These are phyloP conservation scores for Escallonia herrerae DNA, from an alignment of 129 eudicot species.

Conservation along the genomic window DNA sequence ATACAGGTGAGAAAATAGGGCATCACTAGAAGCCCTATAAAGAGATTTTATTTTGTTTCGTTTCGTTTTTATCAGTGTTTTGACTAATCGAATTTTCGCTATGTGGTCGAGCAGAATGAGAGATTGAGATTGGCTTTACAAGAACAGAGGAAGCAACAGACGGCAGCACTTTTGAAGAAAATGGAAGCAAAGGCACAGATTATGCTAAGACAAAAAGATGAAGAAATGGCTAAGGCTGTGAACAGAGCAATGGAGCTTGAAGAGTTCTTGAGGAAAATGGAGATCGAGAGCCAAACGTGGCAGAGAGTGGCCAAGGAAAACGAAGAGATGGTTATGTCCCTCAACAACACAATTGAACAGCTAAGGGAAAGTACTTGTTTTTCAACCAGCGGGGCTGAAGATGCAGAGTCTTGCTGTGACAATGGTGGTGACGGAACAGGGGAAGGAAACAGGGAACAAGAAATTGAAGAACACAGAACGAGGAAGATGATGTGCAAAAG, in stretches of 20 bases:
- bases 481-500: conserved; percentile 42
- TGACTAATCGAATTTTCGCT: background rate
- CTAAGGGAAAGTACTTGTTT: conserved; percentile 27
- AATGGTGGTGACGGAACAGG: conserved; percentile 5
- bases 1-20: conserved; percentile 46
- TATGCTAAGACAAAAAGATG: conserved; percentile 59
- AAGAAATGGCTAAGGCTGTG: conserved; percentile 53
- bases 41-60: background rate
- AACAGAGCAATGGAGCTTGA: conserved; percentile 51
- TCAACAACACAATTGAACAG: conserved; percentile 47
- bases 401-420: conserved; percentile 73
- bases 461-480: background rate
- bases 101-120: conserved; percentile 45
- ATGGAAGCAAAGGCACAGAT: conserved; percentile 39
- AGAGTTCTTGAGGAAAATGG: conserved; percentile 39
- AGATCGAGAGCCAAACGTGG: conserved; percentile 64
- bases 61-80: background rate
- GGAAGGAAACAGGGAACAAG: conserved; percentile 12
- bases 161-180: conserved; percentile 31
- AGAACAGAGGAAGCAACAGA: conserved; percentile 63
- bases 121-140: conserved; percentile 51
- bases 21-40: background rate
- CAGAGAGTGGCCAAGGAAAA: conserved; percentile 60
- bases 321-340: conserved; percentile 49
- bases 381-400: conserved; percentile 38